These are phyloP conservation scores for Cladochytrium replicatum DNA, from an alignment of 192 early-diverging fungal genomes.

Conservation along the genomic window DNA sequence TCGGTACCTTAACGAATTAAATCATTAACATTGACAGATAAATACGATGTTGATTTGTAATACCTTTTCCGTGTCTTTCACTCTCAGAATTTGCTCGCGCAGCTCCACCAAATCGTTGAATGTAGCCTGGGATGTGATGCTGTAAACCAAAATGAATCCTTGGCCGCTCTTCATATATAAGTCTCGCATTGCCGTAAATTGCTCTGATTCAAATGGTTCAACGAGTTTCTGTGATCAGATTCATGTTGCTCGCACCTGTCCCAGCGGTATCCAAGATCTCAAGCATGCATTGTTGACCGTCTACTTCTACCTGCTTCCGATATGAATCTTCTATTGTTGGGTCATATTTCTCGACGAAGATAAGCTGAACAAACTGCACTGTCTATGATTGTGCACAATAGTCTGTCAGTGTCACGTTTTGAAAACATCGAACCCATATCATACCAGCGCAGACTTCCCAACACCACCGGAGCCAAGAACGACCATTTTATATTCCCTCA, in stretches of 20 bases:
- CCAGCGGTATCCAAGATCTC: constrained; percentile 97
- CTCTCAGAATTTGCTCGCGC: constrained; percentile 50
- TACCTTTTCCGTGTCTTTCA: constrained; percentile 56
- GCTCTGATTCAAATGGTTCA: too few relatives aligned
- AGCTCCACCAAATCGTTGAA: constrained; percentile 53
- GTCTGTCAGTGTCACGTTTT: too few relatives aligned
- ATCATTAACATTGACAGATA: constrained; percentile 10
- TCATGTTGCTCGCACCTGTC: constrained; percentile 37
- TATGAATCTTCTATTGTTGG: constrained; percentile 99
- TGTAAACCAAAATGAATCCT: constrained; percentile 54
- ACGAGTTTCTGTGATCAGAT: neutral
- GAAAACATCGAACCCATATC: too few relatives aligned
- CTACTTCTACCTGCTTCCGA: constrained; percentile 93
- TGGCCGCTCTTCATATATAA: constrained; percentile 63
- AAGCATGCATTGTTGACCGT: constrained; percentile 91
- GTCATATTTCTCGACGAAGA: constrained; percentile 90
- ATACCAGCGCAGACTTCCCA: constrained; percentile 74
- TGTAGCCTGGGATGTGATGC: constrained; percentile 54
- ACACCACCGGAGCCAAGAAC: constrained; percentile 91
- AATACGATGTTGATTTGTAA: too few relatives aligned
- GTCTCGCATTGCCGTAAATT: constrained; percentile 62
- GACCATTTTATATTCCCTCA: constrained; percentile 95
- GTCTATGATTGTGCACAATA: constrained; percentile 28
- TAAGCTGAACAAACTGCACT: constrained; percentile 51
- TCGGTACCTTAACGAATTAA: constrained; percentile 41